Evolutionary conservation across 495 filamentous ascomycete genomes (phyloP).

Genomic region (Hypoxylon trugodes): DNA sequence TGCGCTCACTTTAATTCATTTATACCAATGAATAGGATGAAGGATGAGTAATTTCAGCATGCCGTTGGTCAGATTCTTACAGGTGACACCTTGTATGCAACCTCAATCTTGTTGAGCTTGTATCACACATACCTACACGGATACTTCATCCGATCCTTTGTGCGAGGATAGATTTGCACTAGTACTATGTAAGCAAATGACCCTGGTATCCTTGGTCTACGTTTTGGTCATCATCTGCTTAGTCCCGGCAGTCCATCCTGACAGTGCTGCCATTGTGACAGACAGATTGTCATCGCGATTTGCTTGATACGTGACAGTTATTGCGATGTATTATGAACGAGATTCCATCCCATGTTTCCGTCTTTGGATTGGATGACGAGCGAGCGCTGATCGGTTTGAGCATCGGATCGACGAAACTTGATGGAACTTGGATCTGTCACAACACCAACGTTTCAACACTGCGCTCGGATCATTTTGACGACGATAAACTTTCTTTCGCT

Average conservation of each 20-base stretch:
- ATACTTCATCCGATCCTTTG: not conserved
- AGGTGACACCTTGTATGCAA: not conserved
- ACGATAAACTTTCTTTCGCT: not conserved
- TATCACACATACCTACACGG: not conserved
- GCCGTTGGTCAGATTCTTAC: constrained; percentile 1
- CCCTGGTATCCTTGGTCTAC: not conserved
- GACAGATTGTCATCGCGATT: constrained; percentile 11
- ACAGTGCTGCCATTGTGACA: constrained; percentile 8
- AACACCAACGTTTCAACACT: constrained; percentile 33
- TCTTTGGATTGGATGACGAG: constrained; percentile 15
- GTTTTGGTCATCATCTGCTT: constrained; percentile 1
- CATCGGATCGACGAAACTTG: constrained; percentile 24
- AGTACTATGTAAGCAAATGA: not conserved
- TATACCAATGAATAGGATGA: constrained; percentile 16
- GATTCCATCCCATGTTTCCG: constrained; percentile 8
- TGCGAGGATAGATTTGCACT: not conserved
- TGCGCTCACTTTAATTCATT: not conserved
- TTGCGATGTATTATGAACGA: constrained; percentile 3
- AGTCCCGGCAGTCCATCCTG: not conserved
- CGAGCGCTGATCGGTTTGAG: constrained; percentile 11
- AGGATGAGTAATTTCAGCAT: not conserved
- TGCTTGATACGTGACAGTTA: constrained; percentile 6
- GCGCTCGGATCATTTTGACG: constrained; percentile 23
- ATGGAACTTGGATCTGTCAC: constrained; percentile 10
- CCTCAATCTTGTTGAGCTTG: not conserved